Base-by-base conservation (phyloP, 2,329 filamentous ascomycete species). In the Penicillium sp. region DNA sequence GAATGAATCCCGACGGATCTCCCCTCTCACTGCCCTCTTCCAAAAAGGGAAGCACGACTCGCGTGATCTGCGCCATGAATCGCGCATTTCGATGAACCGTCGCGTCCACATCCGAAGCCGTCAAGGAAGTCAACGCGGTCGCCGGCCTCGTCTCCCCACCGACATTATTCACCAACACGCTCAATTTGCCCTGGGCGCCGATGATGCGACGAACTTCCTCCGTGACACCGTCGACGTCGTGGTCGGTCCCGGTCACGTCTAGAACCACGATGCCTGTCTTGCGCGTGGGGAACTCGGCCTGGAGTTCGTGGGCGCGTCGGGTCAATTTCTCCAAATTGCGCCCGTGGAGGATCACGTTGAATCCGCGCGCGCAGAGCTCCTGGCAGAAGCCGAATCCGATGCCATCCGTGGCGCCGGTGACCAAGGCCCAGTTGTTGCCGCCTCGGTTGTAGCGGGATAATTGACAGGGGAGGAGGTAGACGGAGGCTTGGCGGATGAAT, bases 311-410 rank as follows among this genome's bases (percentile, higher is more conserved):
- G n/a, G 66, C 59, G n/a, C 77, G 64, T 1, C 47, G 47, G 2
- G 69, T 57, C 3, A 83, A 68, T 54, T 81, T 82, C 3, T 63
- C 51, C 2, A 55, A 52, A 49, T 78, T 79, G 33, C 78, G 74
- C n/a, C 80, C 79, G 51, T 83, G 79, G 7, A 83, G 58, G 12
- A 82, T 67, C 32, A 83, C 69, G 55, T 80, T 77, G 71, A 82
- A 81, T 40, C 77, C 76, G 11, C 64, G 65, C 0, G 54, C 49
- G 13, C 74, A 74, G n/a, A 83, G 74, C 55, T 79, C 75, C 46
- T 73, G 62, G 3, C 73, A 72, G 49, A 81, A 74, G 0, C 66
- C 73, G 27, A 66, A 66, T 9, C 80, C 80, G 35, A 82, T 80
- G 18, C 79, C 80, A 39, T 78, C 77, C 11, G 70, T 76, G 13